phyloP scores from a whole-genome alignment of 2,329 filamentous ascomycete species.

The Cryphonectria naterciae region DNA sequence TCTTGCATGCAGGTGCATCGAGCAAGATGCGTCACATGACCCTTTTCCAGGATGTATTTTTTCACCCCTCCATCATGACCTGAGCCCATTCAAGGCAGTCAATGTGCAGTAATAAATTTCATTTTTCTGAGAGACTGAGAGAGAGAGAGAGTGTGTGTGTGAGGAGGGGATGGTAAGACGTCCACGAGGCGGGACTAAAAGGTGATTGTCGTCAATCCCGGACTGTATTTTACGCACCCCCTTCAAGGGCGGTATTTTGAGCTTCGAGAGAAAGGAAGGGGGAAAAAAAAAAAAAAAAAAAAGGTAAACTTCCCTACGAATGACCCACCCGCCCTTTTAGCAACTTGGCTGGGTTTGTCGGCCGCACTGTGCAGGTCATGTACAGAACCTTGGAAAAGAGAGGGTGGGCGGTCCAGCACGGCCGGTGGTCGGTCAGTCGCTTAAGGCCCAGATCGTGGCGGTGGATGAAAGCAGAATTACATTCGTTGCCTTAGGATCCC shows the following conservation, averaged over 20 bases:
- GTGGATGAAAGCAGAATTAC: conserved; percentile 21
- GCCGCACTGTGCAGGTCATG: not conserved
- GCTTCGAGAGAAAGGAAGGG: not conserved
- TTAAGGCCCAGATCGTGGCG: conserved; percentile 25
- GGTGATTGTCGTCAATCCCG: not conserved
- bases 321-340: conserved; percentile 6
- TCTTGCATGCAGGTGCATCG: not conserved
- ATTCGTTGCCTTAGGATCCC: conserved; percentile 8
- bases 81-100: not conserved
- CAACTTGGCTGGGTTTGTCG: not conserved
- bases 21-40: conserved; percentile 1
- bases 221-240: not conserved
- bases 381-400: not conserved
- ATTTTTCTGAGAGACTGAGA: no score
- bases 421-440: not conserved
- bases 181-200: not conserved
- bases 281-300: not conserved
- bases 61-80: no score
- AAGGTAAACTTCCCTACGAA: not conserved
- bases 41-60: not conserved
- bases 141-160: no score
- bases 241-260: not conserved
- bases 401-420: not conserved
- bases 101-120: not conserved
- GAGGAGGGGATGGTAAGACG: not conserved